Evolutionary conservation across 441 rosid genomes (phyloP).

Genomic region (Gossypium schwendimanii): DNA sequence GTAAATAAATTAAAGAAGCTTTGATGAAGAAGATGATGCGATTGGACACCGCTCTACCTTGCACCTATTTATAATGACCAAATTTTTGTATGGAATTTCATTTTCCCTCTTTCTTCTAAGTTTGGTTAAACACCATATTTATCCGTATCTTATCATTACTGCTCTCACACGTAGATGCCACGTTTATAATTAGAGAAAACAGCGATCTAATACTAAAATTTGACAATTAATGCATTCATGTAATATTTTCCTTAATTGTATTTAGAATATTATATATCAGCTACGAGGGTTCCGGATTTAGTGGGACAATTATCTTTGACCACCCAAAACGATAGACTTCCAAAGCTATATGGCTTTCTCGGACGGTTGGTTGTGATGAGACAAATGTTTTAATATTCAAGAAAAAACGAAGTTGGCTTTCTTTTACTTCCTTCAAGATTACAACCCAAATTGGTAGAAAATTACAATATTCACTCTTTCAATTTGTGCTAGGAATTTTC

Average conservation of each 20-base stretch:
- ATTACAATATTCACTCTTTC: too few species aligned
- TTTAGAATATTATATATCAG: too few species aligned
- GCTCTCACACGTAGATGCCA: background rate
- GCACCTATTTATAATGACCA: constrained; percentile 8
- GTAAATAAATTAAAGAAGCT: background rate
- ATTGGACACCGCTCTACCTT: background rate
- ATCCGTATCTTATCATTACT: background rate
- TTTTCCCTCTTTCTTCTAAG: background rate
- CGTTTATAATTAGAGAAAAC: background rate
- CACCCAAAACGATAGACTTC: background rate
- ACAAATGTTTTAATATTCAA: too few species aligned
- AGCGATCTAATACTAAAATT: too few species aligned
- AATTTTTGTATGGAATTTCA: background rate
- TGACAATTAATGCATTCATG: background rate
- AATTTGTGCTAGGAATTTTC: too few species aligned
- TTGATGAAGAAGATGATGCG: background rate
- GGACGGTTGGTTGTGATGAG: too few species aligned
- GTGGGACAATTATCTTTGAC: background rate
- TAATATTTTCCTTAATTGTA: too few species aligned
- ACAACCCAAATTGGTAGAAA: too few species aligned
- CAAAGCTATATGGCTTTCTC: too few species aligned
- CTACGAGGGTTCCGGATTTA: too few species aligned
- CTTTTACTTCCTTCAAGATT: too few species aligned
- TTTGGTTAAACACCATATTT: background rate
- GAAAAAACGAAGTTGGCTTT: too few species aligned